Conservation (phyloP, 352 stramenopile species). For the Phytophthora crassamura region DNA sequence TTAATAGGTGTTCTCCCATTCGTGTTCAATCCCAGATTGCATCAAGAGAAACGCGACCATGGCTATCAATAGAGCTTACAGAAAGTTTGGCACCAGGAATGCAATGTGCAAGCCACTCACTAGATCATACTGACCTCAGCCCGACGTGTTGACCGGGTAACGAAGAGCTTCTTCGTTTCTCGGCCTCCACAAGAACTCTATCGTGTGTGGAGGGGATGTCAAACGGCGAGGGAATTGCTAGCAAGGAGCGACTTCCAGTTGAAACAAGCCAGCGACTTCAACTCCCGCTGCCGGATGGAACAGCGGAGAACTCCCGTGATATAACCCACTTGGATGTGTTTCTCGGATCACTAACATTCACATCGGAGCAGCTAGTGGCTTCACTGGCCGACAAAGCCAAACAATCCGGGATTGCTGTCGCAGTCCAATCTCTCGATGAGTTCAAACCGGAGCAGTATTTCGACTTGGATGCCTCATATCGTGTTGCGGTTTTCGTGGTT, state of each 20-base stretch:
- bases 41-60: too few relatives aligned
- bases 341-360: constrained; percentile 93
- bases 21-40: too few relatives aligned
- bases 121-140: too few relatives aligned
- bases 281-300: not conserved
- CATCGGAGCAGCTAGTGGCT: constrained; percentile 89
- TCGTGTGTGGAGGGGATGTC: not conserved
- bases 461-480: constrained; percentile 33
- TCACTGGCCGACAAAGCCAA: constrained; percentile 50
- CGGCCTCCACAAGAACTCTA: too few relatives aligned
- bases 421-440: constrained; percentile 34
- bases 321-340: constrained; percentile 73
- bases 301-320: not conserved
- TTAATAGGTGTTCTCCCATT: too few relatives aligned
- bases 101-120: too few relatives aligned
- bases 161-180: not conserved
- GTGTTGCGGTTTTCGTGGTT: constrained; percentile 85
- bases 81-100: too few relatives aligned
- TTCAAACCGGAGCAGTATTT: constrained; percentile 44
- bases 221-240: not conserved
- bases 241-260: not conserved
- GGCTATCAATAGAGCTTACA: too few relatives aligned
- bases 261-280: not conserved
- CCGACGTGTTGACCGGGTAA: not conserved
- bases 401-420: constrained; percentile 50